Evolutionary conservation across 768 basidiomycete species (phyloP).

Genomic region (Boletus subparvulus): DNA sequence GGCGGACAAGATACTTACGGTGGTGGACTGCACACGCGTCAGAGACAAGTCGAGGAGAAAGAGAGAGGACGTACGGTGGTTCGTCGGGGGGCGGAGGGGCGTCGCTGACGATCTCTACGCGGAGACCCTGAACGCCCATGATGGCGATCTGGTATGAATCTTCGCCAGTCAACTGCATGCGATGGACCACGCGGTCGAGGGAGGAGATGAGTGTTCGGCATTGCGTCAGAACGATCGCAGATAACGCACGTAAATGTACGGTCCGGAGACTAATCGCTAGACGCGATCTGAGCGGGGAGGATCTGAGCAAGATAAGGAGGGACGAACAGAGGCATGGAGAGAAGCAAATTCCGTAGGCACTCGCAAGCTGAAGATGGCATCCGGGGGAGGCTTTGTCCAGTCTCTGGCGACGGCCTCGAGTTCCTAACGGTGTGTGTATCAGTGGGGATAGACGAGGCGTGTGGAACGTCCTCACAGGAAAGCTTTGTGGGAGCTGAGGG

Average conservation of each 20-base stretch:
- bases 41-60: conserved; percentile 4
- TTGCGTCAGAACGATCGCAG: conserved; percentile 13
- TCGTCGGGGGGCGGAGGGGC: conserved; percentile 83
- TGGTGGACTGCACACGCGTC: conserved; percentile 39
- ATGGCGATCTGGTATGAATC: conserved; percentile 90
- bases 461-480: conserved; percentile 44
- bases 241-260: conserved; percentile 74
- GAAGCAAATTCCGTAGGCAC: conserved; percentile 88
- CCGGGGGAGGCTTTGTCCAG: conserved; percentile 85
- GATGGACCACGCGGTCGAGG: conserved; percentile 23
- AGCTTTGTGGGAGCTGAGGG: conserved; percentile 65
- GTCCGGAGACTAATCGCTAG: conserved; percentile 76
- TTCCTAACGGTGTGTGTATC: conserved; percentile 49
- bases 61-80: conserved; percentile 55
- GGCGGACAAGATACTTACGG: conserved; percentile 42
- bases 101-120: conserved; percentile 85
- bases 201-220: conserved; percentile 6
- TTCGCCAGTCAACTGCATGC: conserved; percentile 68
- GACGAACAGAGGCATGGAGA: conserved; percentile 74
- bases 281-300: conserved; percentile 24
- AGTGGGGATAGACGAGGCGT: background rate
- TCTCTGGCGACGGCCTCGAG: conserved; percentile 77
- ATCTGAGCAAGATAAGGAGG: conserved; percentile 5
- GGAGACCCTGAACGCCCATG: conserved; percentile 75
- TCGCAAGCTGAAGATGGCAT: conserved; percentile 70